Evolutionary conservation across 192 early-diverging fungal species (phyloP).

Genomic region (Bifiguratus adelaidae): DNA sequence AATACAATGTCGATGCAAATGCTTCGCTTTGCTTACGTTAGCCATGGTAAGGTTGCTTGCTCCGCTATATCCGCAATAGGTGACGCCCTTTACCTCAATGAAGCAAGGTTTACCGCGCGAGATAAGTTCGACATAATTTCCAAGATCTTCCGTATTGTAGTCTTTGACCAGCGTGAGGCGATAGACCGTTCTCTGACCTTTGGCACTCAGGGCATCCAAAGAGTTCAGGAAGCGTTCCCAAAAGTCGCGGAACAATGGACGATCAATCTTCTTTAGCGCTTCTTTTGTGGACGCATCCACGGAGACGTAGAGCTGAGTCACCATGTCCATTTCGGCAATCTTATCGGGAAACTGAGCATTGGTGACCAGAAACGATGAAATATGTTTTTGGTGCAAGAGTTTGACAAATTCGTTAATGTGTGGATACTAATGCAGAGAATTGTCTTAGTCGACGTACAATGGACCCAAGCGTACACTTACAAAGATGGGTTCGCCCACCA

Average conservation of each 20-base stretch:
- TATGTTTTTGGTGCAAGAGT: constrained; percentile 48
- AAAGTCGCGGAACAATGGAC: constrained; percentile 64
- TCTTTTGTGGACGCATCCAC: constrained; percentile 73
- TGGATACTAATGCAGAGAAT: constrained; percentile 35
- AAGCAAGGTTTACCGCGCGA: constrained; percentile 53
- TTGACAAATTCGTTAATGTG: constrained; percentile 68
- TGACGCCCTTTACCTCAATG: constrained; percentile 71
- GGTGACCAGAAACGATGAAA: constrained; percentile 66
- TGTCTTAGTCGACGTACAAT: not conserved
- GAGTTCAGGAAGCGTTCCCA: constrained; percentile 64
- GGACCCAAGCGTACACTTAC: constrained; percentile 5
- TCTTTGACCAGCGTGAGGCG: constrained; percentile 65
- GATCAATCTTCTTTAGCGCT: constrained; percentile 61
- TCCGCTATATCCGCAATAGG: constrained; percentile 65
- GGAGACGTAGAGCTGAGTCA: constrained; percentile 65
- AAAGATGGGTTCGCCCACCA: constrained; percentile 56
- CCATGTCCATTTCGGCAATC: constrained; percentile 45
- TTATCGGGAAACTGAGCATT: constrained; percentile 69
- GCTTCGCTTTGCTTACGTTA: constrained; percentile 45
- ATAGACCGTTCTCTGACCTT: constrained; percentile 66
- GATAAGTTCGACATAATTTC: constrained; percentile 54
- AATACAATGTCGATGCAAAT: not conserved
- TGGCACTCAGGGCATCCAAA: constrained; percentile 49
- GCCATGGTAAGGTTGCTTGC: constrained; percentile 54
- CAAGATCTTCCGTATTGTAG: constrained; percentile 54